A percentile compares a stretch with the other conserved stretches of the same genome.
Conservation (phyloP, 371 early-diverging fungal genomes). For the Apophysomyces elegans region DNA sequence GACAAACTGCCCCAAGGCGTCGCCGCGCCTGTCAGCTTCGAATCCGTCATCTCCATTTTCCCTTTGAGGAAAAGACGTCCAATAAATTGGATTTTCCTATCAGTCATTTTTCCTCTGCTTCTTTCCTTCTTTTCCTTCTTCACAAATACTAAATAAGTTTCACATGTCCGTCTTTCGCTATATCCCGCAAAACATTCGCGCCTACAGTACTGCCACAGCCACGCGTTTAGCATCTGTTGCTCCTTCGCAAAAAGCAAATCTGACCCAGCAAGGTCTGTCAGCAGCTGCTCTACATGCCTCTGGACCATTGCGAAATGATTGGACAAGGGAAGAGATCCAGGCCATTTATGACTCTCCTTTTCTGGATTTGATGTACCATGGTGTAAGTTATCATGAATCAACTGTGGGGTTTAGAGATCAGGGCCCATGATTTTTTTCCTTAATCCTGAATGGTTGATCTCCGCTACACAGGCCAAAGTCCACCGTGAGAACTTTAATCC, state of each 20-base stretch:
- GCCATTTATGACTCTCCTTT: constrained; percentile 82
- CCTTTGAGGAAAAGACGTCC: too few species aligned
- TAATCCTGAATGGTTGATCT: background rate
- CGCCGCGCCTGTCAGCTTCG: too few species aligned
- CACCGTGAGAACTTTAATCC: constrained; percentile 79
- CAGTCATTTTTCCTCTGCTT: constrained; percentile 32
- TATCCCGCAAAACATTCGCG: constrained; percentile 39
- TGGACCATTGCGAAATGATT: constrained; percentile 70
- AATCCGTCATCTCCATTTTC: too few species aligned
- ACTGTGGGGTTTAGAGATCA: constrained; percentile 4
- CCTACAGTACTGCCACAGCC: constrained; percentile 54
- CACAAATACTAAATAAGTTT: background rate
- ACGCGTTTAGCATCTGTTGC: constrained; percentile 61
- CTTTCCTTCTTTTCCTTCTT: constrained; percentile 20
- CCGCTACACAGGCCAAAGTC: constrained; percentile 69
- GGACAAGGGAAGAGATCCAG: constrained; percentile 79
- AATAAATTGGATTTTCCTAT: constrained; percentile 8
- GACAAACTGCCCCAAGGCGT: too few species aligned
- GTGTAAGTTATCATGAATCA: constrained; percentile 52
- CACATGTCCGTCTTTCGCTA: constrained; percentile 51
- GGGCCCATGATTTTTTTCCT: constrained; percentile 8
- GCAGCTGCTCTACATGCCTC: constrained; percentile 65
- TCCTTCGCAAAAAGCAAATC: constrained; percentile 24
- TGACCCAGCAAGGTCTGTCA: constrained; percentile 40
- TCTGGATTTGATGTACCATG: constrained; percentile 79